Evolutionary conservation across 1,139 yeast genomes (phyloP).

Genomic region (Komagataea norvegica): DNA sequence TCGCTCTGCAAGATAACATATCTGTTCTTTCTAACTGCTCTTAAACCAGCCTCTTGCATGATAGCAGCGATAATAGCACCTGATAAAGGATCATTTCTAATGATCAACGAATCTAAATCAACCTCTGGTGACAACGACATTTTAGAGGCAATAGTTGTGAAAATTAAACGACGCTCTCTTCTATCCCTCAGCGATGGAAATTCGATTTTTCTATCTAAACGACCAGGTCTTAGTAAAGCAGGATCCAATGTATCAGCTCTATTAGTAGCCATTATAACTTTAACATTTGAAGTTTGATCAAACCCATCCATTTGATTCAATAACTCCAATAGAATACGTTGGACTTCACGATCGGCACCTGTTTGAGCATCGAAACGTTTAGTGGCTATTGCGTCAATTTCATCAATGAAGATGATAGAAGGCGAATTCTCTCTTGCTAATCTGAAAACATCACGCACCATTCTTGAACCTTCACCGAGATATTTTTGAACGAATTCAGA

Average conservation of each 20-base stretch:
- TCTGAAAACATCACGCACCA: conserved; percentile 98
- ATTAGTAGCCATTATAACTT: conserved; percentile 98
- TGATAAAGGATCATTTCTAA: conserved; percentile 93
- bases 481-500: conserved; percentile 98
- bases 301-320: conserved; percentile 99
- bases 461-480: conserved; percentile 98
- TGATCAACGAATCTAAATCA: conserved; percentile 89
- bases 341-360: conserved; percentile 99
- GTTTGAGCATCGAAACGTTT: conserved; percentile 99
- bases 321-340: conserved; percentile 91
- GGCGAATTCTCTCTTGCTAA: conserved; percentile 97
- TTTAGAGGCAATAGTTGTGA: conserved; percentile 91
- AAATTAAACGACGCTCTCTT: conserved; percentile 94
- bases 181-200: conserved; percentile 94
- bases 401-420: conserved; percentile 94
- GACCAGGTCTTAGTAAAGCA: conserved; percentile 94
- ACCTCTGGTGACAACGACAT: conserved; percentile 98
- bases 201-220: conserved; percentile 97
- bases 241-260: conserved; percentile 98
- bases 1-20: conserved; percentile 94
- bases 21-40: conserved; percentile 97
- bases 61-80: conserved; percentile 99
- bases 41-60: conserved; percentile 99
- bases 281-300: conserved; percentile 91
- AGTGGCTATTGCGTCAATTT: conserved; percentile 98